These are phyloP conservation scores for Aureobasidium melanogenum DNA, from an alignment of 2,329 filamentous ascomycete genomes.

Conservation along the genomic window DNA sequence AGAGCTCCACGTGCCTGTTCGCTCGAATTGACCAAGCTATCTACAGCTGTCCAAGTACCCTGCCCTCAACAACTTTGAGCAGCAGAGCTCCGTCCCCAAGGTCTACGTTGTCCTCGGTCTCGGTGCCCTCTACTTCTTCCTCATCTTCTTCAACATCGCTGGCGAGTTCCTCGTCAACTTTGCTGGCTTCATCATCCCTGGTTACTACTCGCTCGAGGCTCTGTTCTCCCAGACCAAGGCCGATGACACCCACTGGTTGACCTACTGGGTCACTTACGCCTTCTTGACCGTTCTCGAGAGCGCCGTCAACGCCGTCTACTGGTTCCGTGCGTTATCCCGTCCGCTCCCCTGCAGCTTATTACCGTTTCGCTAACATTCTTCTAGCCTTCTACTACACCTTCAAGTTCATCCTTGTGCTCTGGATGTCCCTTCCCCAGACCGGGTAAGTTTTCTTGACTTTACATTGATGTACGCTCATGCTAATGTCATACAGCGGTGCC, in stretches of 20 bases:
- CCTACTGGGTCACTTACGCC: conserved; percentile 79
- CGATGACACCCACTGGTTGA: conserved; percentile 75
- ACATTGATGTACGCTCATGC: conserved; percentile 18
- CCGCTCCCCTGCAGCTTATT: background rate
- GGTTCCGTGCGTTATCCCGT: conserved; percentile 52
- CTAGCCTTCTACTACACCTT: conserved; percentile 97
- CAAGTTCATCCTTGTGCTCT: conserved; percentile 96
- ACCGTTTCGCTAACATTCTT: conserved; percentile 15
- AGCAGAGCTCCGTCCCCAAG: conserved; percentile 74
- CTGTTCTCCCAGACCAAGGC: conserved; percentile 62
- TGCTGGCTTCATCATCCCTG: conserved; percentile 72
- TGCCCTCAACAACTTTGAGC: conserved; percentile 75
- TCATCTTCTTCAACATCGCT: conserved; percentile 87
- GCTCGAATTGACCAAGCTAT: conserved; percentile 14
- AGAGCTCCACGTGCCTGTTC: conserved; percentile 7
- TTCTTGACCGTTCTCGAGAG: conserved; percentile 79
- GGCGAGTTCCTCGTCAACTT: conserved; percentile 82
- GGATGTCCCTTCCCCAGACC: conserved; percentile 94
- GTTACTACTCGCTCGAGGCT: conserved; percentile 74
- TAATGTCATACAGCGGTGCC: conserved; percentile 58
- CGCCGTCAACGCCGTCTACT: conserved; percentile 76
- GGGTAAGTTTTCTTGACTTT: conserved; percentile 51
- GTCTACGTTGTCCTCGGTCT: conserved; percentile 73
- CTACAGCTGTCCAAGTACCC: conserved; percentile 76
- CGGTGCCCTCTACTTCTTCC: conserved; percentile 74